Percentiles rank a stretch among this genome's conserved stretches.
Evolutionary conservation across 139 green algal genomes (phyloP).

Genomic region (Klebsormidium nitens): DNA sequence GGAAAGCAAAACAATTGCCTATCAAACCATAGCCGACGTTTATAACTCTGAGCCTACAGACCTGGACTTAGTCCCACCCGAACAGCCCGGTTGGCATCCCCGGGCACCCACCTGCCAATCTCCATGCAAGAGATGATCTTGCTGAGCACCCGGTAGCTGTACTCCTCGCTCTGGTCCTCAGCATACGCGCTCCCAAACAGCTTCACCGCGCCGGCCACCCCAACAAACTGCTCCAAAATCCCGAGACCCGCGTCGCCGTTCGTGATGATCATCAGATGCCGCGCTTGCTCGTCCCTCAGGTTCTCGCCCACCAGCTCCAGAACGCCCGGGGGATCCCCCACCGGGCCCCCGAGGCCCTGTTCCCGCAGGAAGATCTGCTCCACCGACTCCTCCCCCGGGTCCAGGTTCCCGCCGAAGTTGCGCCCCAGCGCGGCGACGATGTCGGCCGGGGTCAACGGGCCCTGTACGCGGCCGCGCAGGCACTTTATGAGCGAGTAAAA

Average conservation of each 20-base stretch:
- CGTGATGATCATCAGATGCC: constrained; percentile 28
- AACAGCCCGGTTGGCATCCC: too few relatives aligned
- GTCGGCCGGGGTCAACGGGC: background rate
- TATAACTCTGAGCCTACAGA: too few relatives aligned
- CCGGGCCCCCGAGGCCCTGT: background rate
- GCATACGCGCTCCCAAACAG: constrained; percentile 11
- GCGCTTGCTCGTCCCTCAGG: constrained; percentile 11
- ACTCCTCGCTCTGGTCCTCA: constrained; percentile 27
- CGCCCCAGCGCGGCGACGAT: constrained; percentile 1
- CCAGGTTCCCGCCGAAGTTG: constrained; percentile 19
- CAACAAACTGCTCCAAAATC: background rate
- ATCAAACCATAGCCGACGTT: too few relatives aligned
- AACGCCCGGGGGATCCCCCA: background rate
- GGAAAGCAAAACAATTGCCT: too few relatives aligned
- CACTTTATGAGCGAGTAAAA: constrained; percentile 19
- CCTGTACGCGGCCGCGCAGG: background rate
- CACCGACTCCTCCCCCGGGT: background rate
- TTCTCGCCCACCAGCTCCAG: constrained; percentile 12
- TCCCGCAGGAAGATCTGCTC: background rate
- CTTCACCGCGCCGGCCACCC: background rate
- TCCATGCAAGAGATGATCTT: constrained; percentile 42
- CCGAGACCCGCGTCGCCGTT: background rate
- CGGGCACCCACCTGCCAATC: constrained; percentile 20
- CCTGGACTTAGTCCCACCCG: too few relatives aligned
- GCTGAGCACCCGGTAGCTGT: constrained; percentile 23